Base-by-base conservation (phyloP, 352 stramenopile species). In the Globisporangium megalacanthum region DNA sequence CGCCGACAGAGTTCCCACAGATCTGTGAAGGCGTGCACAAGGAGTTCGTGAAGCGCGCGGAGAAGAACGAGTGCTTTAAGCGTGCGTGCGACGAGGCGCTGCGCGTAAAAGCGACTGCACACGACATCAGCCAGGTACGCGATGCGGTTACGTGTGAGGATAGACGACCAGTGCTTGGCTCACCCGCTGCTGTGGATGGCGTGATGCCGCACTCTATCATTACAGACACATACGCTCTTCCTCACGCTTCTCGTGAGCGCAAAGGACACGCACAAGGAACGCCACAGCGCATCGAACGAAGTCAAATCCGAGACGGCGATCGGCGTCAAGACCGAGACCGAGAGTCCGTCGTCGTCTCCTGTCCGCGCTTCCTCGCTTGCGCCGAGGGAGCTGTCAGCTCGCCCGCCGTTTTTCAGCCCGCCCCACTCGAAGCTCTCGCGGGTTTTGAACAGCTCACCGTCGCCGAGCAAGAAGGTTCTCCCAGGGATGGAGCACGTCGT, bases 61-160 rank as follows among this genome's bases (percentile, higher is more conserved):
- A 69, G 37, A 70, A 72, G 52, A 83, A 84, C 61, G 53, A 46
- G 14, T 79, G 66, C 52, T 89, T 89, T 48, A 51, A 65, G 22
- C 64, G 69, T 19, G 80, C 80, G 3, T 88, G 78, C 33, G 58
- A 72, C 0, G 70, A 91, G 33, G 80, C 78, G 0, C 51, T 61
- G n/a, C 64, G 60, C 10, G 83, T 73, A 45, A 46, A 29, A 7
- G 37, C 49, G 10, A 57, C 70, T 41, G 74, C 77, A 3, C 37
- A 61, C 20, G 74, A 46, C 4, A 60, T 76, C 19, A 56, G 60
- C 9, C 49, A 72, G 41, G 72, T 72, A 39, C 35, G 35, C 35
- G 35, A 39, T 39, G 35, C 35, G 35, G 7, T 39, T 5, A 8
- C 7, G 3, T 49, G 0, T 2, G n/a, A n/a, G 15, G 11, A 9